phyloP scores from a whole-genome alignment of 129 eudicot genomes.

The Ambrosia trifida region DNA sequence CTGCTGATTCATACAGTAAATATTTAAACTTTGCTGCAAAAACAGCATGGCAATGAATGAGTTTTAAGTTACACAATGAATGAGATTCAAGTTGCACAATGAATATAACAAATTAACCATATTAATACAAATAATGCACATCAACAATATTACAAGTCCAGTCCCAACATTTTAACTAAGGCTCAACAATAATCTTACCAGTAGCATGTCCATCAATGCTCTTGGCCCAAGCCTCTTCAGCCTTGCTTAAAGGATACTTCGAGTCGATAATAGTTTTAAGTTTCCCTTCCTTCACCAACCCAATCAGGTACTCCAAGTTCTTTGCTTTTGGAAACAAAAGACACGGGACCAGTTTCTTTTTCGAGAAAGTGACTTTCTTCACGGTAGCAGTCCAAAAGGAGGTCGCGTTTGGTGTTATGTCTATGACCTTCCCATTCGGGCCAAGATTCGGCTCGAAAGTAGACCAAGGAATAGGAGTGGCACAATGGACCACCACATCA shows the following conservation, averaged over 20 bases:
- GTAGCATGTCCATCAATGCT: conserved; percentile 86
- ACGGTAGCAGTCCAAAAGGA: conserved; percentile 57
- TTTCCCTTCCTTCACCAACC: conserved; percentile 71
- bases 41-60: background rate
- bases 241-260: conserved; percentile 53
- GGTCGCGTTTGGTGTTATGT: conserved; percentile 54
- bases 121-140: conserved; percentile 7
- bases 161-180: conserved; percentile 26
- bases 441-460: conserved; percentile 68
- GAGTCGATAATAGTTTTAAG: conserved; percentile 65
- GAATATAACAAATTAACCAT: conserved; percentile 1
- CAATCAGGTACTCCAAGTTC: conserved; percentile 60
- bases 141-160: conserved; percentile 15
- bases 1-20: background rate
- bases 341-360: conserved; percentile 65
- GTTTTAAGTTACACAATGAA: background rate
- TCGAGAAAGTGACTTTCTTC: conserved; percentile 67
- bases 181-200: conserved; percentile 73
- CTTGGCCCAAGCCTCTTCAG: conserved; percentile 80
- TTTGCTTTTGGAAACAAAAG: conserved; percentile 51
- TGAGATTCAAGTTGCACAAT: background rate
- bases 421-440: conserved; percentile 64
- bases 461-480: conserved; percentile 64
- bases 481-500: conserved; percentile 67
- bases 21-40: background rate